These are phyloP conservation scores for Aspergillus eucalypticola DNA, from an alignment of 2,329 filamentous ascomycete species.

Conservation along the genomic window DNA sequence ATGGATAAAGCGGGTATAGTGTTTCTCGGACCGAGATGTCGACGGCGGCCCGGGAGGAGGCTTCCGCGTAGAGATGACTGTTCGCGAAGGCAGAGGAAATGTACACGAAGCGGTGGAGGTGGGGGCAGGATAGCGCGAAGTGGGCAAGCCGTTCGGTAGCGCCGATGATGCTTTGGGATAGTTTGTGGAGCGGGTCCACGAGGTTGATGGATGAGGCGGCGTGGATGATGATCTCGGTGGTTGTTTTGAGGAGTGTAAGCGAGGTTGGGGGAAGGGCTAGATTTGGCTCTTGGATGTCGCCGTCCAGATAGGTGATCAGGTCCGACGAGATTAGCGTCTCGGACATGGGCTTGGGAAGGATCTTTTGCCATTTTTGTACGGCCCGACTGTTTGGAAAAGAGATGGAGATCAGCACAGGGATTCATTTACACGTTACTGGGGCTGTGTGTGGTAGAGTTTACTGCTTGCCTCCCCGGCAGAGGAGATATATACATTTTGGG, in stretches of 20 bases:
- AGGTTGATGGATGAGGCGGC: constrained; percentile 19
- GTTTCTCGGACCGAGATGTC: constrained; percentile 15
- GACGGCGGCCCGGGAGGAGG: background rate
- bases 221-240: constrained; percentile 21
- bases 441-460: background rate
- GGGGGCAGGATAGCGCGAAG: constrained; percentile 8
- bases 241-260: background rate
- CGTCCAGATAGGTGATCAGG: constrained; percentile 13
- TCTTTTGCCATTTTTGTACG: constrained; percentile 10
- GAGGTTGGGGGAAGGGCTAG: constrained; percentile 8
- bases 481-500: constrained; percentile 13
- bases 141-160: constrained; percentile 13
- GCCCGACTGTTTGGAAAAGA: background rate
- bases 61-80: constrained; percentile 9
- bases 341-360: constrained; percentile 3
- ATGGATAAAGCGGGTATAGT: constrained; percentile 13
- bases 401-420: background rate
- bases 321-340: constrained; percentile 3
- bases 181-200: background rate
- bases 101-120: constrained; percentile 21
- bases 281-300: constrained; percentile 14
- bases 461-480: constrained; percentile 16
- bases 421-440: background rate
- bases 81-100: constrained; percentile 24
- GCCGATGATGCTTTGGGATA: constrained; percentile 6